phyloP scores from a whole-genome alignment of 2,329 filamentous ascomycete genomes.

The Rhinocladiella similis region DNA sequence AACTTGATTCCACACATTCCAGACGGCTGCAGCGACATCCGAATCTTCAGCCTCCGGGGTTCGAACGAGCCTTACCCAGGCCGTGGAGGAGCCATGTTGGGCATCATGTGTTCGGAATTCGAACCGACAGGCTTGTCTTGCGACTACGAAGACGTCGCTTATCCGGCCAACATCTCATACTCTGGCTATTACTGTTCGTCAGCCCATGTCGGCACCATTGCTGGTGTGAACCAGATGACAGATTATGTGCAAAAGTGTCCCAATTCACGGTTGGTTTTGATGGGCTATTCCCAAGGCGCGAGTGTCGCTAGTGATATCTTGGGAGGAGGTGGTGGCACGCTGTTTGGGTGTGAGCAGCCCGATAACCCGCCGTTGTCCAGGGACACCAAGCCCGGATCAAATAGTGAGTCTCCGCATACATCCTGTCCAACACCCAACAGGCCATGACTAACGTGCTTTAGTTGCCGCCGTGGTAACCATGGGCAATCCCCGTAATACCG shows the following conservation, averaged over 20 bases:
- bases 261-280: constrained; percentile 31
- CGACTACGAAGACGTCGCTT: constrained; percentile 21
- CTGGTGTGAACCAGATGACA: constrained; percentile 13
- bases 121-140: constrained; percentile 13
- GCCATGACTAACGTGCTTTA: constrained; percentile 4
- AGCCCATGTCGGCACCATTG: constrained; percentile 4
- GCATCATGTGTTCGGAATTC: constrained; percentile 5
- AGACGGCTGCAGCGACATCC: constrained; percentile 15
- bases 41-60: constrained; percentile 15
- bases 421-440: background rate
- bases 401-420: constrained; percentile 7
- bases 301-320: constrained; percentile 34
- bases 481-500: constrained; percentile 15
- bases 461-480: constrained; percentile 16
- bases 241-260: constrained; percentile 27
- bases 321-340: constrained; percentile 31
- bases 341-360: constrained; percentile 19
- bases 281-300: constrained; percentile 37
- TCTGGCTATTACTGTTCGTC: constrained; percentile 14
- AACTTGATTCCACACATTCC: constrained; percentile 9
- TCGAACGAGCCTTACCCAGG: constrained; percentile 21
- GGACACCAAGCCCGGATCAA: constrained; percentile 8
- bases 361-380: constrained; percentile 7
- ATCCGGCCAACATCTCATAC: constrained; percentile 19
- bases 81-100: constrained; percentile 12